Evolutionary conservation across 331 rosid genomes (phyloP), one percentile per base, ranked within the genome.

Genomic region (Quercus phellos): DNA sequence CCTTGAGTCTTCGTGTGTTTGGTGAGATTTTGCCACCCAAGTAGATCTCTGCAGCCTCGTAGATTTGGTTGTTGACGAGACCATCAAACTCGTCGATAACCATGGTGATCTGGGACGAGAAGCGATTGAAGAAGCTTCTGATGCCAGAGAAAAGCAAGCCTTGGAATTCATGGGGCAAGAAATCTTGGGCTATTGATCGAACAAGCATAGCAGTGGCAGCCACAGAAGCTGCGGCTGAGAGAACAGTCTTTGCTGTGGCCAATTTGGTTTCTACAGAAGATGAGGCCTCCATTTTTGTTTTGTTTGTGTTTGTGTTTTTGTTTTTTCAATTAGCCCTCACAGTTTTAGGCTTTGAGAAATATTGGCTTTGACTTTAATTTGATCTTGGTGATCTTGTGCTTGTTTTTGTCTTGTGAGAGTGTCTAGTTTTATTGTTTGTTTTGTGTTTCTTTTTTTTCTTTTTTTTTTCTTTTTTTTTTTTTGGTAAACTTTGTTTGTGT

Each of bases 81-180:
- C 94, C 98, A 14, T 93, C 89, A 56, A 85, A 86, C 77, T 90
- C 94, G 24, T 88, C 89, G 51, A 93, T 78, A 14, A 93, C 85
- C 76, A 90, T 84, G 5, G 93, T 93, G 78, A 85, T 77, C n/a
- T 84, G 83, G 21, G 83, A 58, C 3, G 96, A 90, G 90, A 86
- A 89, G 3, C 86, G 84, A 27, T 19, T 34, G 70, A 81, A 71
- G 51, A 84, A n/a, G 58, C 55, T 53, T 26, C 80, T 38, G 53
- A 85, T 61, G 3, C 81, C 81, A 3, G 32, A 56, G 59, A 51
- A 70, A 4, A 91, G 1, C 67, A 74, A 77, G 18, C 79, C 77
- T 1, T 59, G 85, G 66, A 93, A 6, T 2, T 91, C 89, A 13
- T 21, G 14, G 0, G 95, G 98, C n/a, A 91, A 16, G 63, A 91